Base-by-base conservation (phyloP, 768 basidiomycete genomes). In the Russula sp. region DNA sequence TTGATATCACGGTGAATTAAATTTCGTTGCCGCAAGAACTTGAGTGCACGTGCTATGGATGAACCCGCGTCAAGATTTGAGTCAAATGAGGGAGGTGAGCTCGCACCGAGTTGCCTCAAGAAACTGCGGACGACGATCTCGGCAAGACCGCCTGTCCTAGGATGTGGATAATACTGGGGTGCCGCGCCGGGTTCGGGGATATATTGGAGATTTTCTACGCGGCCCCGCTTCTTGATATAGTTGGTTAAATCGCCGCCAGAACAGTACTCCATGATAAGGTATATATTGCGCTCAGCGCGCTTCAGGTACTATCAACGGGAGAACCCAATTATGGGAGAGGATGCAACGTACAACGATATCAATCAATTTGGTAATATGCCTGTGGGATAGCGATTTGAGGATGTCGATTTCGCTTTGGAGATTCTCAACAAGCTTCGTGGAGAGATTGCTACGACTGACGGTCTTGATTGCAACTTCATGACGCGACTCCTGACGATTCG, bases 351-450 rank as follows among this genome's bases (percentile, higher is more conserved):
- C 94, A 66, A 98, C 86, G 68, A 98, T 95, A 73, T 98, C 94
- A 59, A 94, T 85, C 30, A 99, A 79, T 69, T 86, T 87, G 9
- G 97, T 98, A 58, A 99, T 91, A 77, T 98, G 94, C 49, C 90
- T 80, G 75, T 99, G 94, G 5, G 88, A 90, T 57, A 98, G 83
- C 1, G 88, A 87, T 79, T 98, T 98, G 71, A 98, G 84, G 67
- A 99, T 98, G 67, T 93, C 87, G 63, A 98, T 98, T 80, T 99
- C 97, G 70, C 90, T 91, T 74, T 97, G 94, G n/a, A 98, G 84
- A 73, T 98, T 98, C 78, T 98, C 95, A 63, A 98, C 86, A 20
- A 98, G 83, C 76, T 98, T 99, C 16, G 90, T 80, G 40, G 88
- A 94, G 42, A 99, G 84, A 69, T 87, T 92, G 72, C 89, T 85